phyloP scores from a whole-genome alignment of 2,329 filamentous ascomycete genomes.

The Aspergillus sp. region DNA sequence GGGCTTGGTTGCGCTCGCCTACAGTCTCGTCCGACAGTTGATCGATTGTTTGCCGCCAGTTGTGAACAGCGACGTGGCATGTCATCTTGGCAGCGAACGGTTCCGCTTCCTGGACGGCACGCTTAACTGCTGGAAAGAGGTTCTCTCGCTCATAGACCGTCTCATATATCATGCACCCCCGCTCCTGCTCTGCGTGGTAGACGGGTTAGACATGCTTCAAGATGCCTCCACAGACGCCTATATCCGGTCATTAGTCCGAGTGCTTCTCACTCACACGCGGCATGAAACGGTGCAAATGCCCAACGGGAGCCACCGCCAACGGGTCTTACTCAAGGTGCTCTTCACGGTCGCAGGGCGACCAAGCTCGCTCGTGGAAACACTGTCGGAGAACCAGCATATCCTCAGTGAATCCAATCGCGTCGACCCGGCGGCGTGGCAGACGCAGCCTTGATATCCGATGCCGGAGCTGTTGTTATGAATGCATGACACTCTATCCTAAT shows the following conservation, averaged over 20 bases:
- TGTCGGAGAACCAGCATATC: conserved; percentile 26
- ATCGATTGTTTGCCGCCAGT: conserved; percentile 30
- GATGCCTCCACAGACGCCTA: conserved; percentile 24
- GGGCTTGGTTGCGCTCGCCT: conserved; percentile 29
- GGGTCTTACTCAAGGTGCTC: conserved; percentile 27
- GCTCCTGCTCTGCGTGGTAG: conserved; percentile 29
- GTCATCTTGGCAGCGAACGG: conserved; percentile 28
- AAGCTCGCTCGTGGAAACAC: conserved; percentile 23
- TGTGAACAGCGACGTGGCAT: conserved; percentile 26
- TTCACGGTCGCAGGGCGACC: conserved; percentile 28
- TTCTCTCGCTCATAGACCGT: conserved; percentile 28
- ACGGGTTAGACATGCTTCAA: conserved; percentile 27
- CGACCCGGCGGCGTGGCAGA: conserved; percentile 13
- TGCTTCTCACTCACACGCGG: conserved; percentile 26
- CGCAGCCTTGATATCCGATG: conserved; percentile 17
- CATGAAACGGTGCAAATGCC: conserved; percentile 12
- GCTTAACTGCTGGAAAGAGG: conserved; percentile 28
- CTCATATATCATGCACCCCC: conserved; percentile 29
- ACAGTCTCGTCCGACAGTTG: conserved; percentile 33
- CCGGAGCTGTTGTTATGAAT: conserved; percentile 26
- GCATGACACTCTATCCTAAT: conserved; percentile 13
- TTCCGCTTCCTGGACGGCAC: conserved; percentile 28
- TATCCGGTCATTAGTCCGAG: conserved; percentile 26
- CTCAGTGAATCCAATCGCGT: conserved; percentile 19
- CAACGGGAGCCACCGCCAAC: conserved; percentile 14